These are phyloP conservation scores for Stachybotrys chlorohalonatus DNA, from an alignment of 2,329 filamentous ascomycete species.

Conservation along the genomic window DNA sequence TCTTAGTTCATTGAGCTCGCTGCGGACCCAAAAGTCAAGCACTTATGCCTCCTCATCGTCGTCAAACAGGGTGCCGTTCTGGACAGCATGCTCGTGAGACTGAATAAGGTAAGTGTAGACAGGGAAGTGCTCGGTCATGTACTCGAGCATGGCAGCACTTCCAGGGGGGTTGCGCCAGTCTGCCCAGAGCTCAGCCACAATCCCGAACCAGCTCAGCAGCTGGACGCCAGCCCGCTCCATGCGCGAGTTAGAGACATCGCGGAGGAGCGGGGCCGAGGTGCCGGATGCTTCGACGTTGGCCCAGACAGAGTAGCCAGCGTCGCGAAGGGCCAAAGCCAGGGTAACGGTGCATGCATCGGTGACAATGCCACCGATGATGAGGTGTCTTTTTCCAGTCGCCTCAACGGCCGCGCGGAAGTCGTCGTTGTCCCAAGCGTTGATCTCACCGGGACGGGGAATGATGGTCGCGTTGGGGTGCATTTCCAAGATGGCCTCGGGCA, in stretches of 20 bases:
- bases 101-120: not conserved
- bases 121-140: not conserved
- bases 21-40: not conserved
- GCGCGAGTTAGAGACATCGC: not conserved
- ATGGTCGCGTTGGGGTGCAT: not conserved
- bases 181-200: not conserved
- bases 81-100: not conserved
- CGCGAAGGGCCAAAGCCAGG: not conserved
- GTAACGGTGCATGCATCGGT: not conserved
- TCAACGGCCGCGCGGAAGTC: not conserved
- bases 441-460: not conserved
- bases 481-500: not conserved
- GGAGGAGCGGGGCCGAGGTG: not conserved
- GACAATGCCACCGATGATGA: not conserved
- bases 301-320: not conserved
- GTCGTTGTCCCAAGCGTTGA: not conserved
- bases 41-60: not conserved
- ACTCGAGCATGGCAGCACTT: not conserved
- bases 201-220: not conserved
- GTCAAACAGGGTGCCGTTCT: not conserved
- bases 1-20: not conserved
- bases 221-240: not conserved
- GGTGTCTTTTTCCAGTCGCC: not conserved
- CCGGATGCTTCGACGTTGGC: not conserved
- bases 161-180: not conserved